These are phyloP conservation scores for Dothiorella sarmentorum DNA, from an alignment of 2,329 filamentous ascomycete species.

Conservation along the genomic window DNA sequence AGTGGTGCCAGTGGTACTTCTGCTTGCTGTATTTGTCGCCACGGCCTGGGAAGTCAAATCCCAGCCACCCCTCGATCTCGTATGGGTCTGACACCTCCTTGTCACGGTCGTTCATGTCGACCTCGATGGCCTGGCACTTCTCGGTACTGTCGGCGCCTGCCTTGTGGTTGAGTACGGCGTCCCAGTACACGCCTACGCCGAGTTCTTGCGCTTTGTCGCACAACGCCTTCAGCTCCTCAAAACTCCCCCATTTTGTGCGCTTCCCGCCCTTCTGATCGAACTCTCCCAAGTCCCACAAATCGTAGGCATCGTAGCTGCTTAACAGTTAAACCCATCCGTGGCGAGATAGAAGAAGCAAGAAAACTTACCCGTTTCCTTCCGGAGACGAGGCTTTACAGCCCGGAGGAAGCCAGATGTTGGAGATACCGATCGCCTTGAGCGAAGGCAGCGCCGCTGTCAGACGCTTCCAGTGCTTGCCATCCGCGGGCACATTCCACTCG, in stretches of 20 bases:
- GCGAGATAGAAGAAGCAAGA: too few relatives aligned
- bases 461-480: constrained; percentile 58
- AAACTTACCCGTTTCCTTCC: constrained; percentile 62
- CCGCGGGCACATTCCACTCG: constrained; percentile 67
- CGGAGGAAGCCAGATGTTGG: constrained; percentile 66
- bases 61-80: constrained; percentile 66
- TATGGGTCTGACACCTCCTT: constrained; percentile 53
- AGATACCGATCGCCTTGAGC: constrained; percentile 59
- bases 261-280: constrained; percentile 65
- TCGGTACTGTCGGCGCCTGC: constrained; percentile 65
- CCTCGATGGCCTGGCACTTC: constrained; percentile 60
- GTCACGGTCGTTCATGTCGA: constrained; percentile 57
- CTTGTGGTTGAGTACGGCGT: constrained; percentile 71
- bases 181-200: constrained; percentile 62
- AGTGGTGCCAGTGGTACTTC: constrained; percentile 66
- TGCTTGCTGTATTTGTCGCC: constrained; percentile 57
- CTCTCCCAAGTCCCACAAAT: constrained; percentile 66
- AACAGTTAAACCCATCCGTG: too few relatives aligned
- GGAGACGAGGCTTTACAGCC: constrained; percentile 64
- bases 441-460: constrained; percentile 51
- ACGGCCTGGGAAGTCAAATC: constrained; percentile 63
- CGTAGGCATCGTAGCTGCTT: constrained; percentile 60
- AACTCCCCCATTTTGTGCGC: constrained; percentile 66
- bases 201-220: constrained; percentile 49
- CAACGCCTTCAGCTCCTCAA: constrained; percentile 57